Percentiles rank a stretch among this genome's conserved stretches.
These are phyloP conservation scores for Aspergillus proliferans DNA, from an alignment of 2,329 filamentous ascomycete genomes.

Conservation along the genomic window DNA sequence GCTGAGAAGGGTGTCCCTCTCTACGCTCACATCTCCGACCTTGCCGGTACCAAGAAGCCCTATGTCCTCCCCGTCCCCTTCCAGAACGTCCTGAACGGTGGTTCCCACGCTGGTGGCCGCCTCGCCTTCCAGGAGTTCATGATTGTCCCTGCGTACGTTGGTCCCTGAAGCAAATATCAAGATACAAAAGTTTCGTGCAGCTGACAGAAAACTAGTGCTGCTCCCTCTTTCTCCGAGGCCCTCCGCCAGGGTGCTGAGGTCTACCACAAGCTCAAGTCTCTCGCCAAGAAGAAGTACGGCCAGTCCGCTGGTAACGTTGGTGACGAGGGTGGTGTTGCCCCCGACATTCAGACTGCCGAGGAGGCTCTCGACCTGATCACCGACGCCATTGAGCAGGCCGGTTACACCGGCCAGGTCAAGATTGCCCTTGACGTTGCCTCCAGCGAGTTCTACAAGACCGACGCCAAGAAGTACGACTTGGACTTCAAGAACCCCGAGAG, in stretches of 20 bases:
- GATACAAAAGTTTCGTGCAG: too few species aligned
- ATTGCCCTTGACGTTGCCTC: conserved; percentile 99
- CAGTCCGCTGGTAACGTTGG: conserved; percentile 98
- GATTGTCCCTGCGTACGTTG: conserved; percentile 73
- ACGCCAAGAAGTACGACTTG: conserved; percentile 98
- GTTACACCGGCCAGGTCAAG: conserved; percentile 92
- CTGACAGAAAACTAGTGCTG: conserved; percentile 48
- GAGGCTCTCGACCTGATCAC: conserved; percentile 96
- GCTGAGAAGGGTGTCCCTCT: conserved; percentile 84
- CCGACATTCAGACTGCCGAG: conserved; percentile 93
- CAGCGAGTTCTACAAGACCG: conserved; percentile 97
- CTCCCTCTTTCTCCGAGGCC: conserved; percentile 88
- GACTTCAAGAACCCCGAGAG: conserved; percentile 99
- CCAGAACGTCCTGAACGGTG: conserved; percentile 90
- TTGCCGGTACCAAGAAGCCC: conserved; percentile 84
- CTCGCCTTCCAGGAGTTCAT: conserved; percentile 95
- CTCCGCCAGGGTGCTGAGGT: conserved; percentile 95
- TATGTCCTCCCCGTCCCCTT: conserved; percentile 86
- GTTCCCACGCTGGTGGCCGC: conserved; percentile 95
- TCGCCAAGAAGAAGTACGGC: conserved; percentile 99
- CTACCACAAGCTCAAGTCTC: conserved; percentile 93
- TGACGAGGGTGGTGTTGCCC: conserved; percentile 98
- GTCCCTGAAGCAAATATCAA: neutral
- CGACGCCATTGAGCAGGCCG: conserved; percentile 86
- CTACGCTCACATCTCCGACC: conserved; percentile 80